phyloP scores from a whole-genome alignment of 768 basidiomycete species.

The Scleroderma citrinum region DNA sequence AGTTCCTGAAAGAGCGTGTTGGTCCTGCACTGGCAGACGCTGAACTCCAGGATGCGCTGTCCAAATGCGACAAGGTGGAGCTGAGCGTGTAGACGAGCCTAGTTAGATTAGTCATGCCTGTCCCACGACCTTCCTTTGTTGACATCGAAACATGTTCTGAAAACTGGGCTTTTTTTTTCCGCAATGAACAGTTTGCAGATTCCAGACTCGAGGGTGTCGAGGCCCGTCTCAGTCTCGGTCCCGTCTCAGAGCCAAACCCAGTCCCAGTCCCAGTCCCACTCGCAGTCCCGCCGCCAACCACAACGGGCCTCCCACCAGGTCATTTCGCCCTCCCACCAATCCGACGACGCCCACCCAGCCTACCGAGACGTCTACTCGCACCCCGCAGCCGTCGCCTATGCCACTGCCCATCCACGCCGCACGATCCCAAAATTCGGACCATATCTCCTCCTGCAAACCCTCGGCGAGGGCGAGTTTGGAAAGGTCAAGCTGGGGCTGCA shows the following conservation, averaged over 20 bases:
- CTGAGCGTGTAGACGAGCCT: slow-evolving; percentile 54
- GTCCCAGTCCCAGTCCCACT: slow-evolving; percentile 22
- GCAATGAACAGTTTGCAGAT: slow-evolving; percentile 37
- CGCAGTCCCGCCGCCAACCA: slow-evolving; percentile 32
- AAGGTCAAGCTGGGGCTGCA: slow-evolving; percentile 99
- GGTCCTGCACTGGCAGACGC: slow-evolving; percentile 63
- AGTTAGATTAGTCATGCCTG: no score
- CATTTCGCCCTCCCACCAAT: slow-evolving; percentile 43
- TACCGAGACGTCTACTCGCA: slow-evolving; percentile 78
- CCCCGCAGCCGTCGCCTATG: slow-evolving; percentile 80
- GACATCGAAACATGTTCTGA: no score
- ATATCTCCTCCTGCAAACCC: slow-evolving; percentile 89
- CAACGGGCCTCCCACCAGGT: slow-evolving; percentile 73
- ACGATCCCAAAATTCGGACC: slow-evolving; percentile 92
- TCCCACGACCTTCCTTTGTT: no score
- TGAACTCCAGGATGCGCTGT: slow-evolving; percentile 51
- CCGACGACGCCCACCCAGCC: slow-evolving; percentile 38
- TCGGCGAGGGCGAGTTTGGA: slow-evolving; percentile 98
- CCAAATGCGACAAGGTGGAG: slow-evolving; percentile 53
- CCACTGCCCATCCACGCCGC: slow-evolving; percentile 75
- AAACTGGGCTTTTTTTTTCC: no score
- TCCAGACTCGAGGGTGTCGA: slow-evolving; percentile 33
- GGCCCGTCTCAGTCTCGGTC: slow-evolving; percentile 57
- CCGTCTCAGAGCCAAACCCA: slow-evolving; percentile 44
- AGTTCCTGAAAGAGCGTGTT: slow-evolving; percentile 84